Percentiles rank a stretch among this genome's conserved stretches.
These are phyloP conservation scores for Yarrowia sp. DNA, from an alignment of 805 yeast genomes.

Conservation along the genomic window DNA sequence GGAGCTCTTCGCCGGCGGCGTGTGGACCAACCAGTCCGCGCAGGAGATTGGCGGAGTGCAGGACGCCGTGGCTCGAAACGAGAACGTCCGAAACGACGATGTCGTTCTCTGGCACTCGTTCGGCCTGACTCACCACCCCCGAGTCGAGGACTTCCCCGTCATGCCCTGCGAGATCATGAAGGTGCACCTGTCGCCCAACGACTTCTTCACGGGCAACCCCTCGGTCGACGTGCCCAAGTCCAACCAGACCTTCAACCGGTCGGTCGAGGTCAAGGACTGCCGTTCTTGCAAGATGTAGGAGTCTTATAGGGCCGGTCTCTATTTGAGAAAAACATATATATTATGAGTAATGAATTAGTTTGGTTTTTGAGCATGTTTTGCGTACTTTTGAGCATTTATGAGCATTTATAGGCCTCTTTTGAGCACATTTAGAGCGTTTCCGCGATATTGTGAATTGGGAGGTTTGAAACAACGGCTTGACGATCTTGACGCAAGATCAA, in stretches of 20 bases:
- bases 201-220: conserved; percentile 76
- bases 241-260: conserved; percentile 64
- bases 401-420: too few species aligned
- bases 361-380: not conserved
- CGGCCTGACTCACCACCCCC: conserved; percentile 78
- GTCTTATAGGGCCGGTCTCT: not conserved
- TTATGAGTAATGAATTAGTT: conserved; percentile 10
- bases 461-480: too few species aligned
- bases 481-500: too few species aligned
- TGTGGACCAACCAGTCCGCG: conserved; percentile 78
- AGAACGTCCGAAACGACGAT: conserved; percentile 69
- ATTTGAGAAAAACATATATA: conserved; percentile 1
- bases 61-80: conserved; percentile 64
- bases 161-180: conserved; percentile 82
- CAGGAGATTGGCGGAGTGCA: conserved; percentile 65
- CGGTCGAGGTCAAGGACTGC: conserved; percentile 40
- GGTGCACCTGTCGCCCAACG: conserved; percentile 64
- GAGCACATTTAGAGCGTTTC: too few species aligned
- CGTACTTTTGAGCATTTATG: not conserved
- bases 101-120: conserved; percentile 78
- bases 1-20: conserved; percentile 77
- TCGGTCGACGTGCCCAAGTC: conserved; percentile 76
- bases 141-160: conserved; percentile 84
- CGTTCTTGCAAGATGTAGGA: conserved; percentile 32
- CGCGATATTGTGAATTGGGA: too few species aligned